Conservation (phyloP, 352 stramenopile genomes). For the Globisporangium lucens region DNA sequence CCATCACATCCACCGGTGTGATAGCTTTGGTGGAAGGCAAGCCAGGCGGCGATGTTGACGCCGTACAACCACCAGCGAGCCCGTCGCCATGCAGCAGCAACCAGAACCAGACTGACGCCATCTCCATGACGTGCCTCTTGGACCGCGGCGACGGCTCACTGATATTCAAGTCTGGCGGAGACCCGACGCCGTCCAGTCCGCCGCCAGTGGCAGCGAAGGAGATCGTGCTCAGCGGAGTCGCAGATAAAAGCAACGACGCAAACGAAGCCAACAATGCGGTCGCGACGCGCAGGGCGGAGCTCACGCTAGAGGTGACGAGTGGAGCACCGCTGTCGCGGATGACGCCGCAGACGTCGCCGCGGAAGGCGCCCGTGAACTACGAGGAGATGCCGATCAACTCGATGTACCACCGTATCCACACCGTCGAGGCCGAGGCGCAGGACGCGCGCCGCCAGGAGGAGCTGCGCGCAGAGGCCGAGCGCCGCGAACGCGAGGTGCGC, state of each 20-base stretch:
- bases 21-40: neutral
- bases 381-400: slow-evolving; percentile 74
- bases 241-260: neutral
- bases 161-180: slow-evolving; percentile 32
- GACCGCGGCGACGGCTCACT: slow-evolving; percentile 27
- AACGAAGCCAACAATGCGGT: neutral
- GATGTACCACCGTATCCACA: slow-evolving; percentile 72
- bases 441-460: slow-evolving; percentile 43
- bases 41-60: neutral
- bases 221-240: neutral
- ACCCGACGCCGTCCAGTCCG: slow-evolving; percentile 17
- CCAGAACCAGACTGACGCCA: slow-evolving; percentile 8
- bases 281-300: neutral
- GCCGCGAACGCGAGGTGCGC: slow-evolving; percentile 46
- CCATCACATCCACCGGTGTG: neutral
- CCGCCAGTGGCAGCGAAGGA: neutral
- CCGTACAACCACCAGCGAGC: neutral
- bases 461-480: slow-evolving; percentile 43
- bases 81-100: neutral
- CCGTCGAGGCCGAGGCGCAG: slow-evolving; percentile 46
- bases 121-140: slow-evolving; percentile 32
- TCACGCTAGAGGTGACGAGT: neutral
- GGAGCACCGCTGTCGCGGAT: neutral
- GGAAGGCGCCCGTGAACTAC: slow-evolving; percentile 25
- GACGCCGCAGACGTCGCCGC: slow-evolving; percentile 9